These are phyloP conservation scores for Neurospora cerealis DNA, from an alignment of 495 filamentous ascomycete genomes.

Conservation along the genomic window DNA sequence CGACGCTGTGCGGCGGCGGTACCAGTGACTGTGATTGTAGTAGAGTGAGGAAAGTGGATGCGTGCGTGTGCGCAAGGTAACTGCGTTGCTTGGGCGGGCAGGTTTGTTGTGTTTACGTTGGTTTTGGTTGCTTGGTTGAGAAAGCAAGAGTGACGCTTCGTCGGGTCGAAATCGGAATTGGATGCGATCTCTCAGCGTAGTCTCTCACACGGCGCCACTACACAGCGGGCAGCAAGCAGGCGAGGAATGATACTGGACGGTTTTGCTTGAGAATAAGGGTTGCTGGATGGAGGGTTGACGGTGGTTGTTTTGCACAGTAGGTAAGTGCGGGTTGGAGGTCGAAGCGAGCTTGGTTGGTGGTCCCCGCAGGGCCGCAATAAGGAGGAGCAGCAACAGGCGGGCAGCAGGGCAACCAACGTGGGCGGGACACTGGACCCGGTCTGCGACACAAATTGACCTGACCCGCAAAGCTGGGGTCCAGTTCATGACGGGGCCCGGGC, in stretches of 20 bases:
- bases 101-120: slow-evolving; percentile 6
- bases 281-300: slow-evolving; percentile 5
- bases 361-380: not conserved
- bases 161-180: not conserved
- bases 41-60: slow-evolving; percentile 1
- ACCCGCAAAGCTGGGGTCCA: not conserved
- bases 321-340: not conserved
- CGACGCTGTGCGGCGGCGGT: not conserved
- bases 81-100: not conserved
- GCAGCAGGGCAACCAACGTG: not conserved
- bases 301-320: not conserved
- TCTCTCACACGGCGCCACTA: not conserved
- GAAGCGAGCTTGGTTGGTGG: not conserved
- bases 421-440: not conserved
- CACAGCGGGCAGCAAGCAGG: not conserved
- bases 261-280: slow-evolving; percentile 4
- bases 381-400: not conserved
- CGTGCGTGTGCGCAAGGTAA: slow-evolving; percentile 2
- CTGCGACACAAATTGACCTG: not conserved
- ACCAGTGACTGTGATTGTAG: not conserved
- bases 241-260: slow-evolving; percentile 4
- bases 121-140: not conserved
- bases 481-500: not conserved
- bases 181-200: slow-evolving; percentile 1
- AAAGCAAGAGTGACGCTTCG: slow-evolving; percentile 3